Evolutionary conservation across 352 stramenopile species (phyloP).

Genomic region (Globisporangium cylindrosporum): DNA sequence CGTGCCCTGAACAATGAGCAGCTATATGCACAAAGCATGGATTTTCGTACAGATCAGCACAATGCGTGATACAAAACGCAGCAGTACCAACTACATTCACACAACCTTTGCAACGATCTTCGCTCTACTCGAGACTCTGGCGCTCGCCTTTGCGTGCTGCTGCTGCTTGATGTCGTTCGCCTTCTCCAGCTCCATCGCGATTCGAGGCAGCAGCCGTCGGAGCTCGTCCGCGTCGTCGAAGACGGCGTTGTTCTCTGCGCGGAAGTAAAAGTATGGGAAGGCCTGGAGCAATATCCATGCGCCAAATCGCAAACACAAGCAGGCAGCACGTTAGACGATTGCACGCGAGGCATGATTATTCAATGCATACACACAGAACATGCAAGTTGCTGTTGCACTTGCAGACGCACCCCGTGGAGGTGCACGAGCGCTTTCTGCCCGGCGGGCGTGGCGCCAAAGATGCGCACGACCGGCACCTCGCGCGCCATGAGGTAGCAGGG

Average conservation of each 20-base stretch:
- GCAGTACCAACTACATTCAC: background rate
- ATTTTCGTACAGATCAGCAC: background rate
- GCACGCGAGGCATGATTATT: background rate
- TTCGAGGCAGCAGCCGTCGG: constrained; percentile 49
- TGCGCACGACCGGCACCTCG: constrained; percentile 82
- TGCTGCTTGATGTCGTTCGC: constrained; percentile 48
- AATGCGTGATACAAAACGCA: background rate
- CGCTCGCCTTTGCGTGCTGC: constrained; percentile 14
- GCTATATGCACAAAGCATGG: constrained; percentile 25
- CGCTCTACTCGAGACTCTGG: constrained; percentile 13
- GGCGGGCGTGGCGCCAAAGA: constrained; percentile 88
- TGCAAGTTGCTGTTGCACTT: background rate
- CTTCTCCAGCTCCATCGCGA: constrained; percentile 72
- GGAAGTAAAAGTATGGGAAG: constrained; percentile 89
- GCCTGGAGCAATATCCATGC: constrained; percentile 37
- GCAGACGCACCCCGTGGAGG: constrained; percentile 70
- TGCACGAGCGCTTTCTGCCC: constrained; percentile 90
- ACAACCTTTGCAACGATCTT: constrained; percentile 73
- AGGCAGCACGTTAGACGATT: background rate
- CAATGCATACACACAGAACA: background rate
- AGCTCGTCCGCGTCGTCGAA: constrained; percentile 74
- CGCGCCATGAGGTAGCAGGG: constrained; percentile 66
- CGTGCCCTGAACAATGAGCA: constrained; percentile 83
- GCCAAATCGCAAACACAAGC: background rate
- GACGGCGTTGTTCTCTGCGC: constrained; percentile 50